A percentile compares a stretch with the other conserved stretches of the same genome.
Conservation (phyloP, 768 basidiomycete species). For the Hebeloma cylindrosporum region DNA sequence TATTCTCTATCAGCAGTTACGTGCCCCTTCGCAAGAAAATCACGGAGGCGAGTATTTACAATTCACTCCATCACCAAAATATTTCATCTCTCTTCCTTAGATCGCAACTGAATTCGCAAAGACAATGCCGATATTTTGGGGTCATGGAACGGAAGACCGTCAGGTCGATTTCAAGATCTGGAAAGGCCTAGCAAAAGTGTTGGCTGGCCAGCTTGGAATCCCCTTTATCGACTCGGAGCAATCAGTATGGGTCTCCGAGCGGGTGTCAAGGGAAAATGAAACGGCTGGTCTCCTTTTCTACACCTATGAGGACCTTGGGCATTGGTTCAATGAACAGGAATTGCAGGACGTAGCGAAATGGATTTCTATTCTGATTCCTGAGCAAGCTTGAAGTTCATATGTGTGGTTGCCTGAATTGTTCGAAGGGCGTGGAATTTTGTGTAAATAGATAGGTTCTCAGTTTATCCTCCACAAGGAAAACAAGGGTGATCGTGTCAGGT, state of each 20-base stretch:
- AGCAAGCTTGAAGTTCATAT: no score
- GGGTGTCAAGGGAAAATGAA: neutral
- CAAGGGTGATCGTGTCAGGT: no score
- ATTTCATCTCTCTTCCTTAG: constrained; percentile 29
- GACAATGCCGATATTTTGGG: constrained; percentile 71
- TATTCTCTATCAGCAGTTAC: constrained; percentile 63
- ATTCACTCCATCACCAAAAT: neutral
- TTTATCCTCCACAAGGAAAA: no score
- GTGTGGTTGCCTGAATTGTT: no score
- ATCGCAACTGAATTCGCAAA: constrained; percentile 47
- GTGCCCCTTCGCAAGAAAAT: constrained; percentile 55
- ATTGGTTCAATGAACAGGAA: constrained; percentile 1
- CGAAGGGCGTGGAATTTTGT: no score
- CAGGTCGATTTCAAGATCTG: constrained; percentile 55
- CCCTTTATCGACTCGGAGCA: constrained; percentile 19
- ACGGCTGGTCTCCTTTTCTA: neutral
- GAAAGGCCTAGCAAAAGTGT: constrained; percentile 42
- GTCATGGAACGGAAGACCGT: constrained; percentile 64
- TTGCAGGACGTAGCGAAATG: constrained; percentile 1
- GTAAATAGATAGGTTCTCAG: no score
- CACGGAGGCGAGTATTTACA: constrained; percentile 40
- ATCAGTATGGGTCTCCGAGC: neutral
- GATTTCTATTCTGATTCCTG: constrained; percentile 3
- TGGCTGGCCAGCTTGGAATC: constrained; percentile 50
- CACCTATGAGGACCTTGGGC: constrained; percentile 1